Base-by-base conservation (phyloP, 2,329 filamentous ascomycete species). In the Emmonsiellopsis sp. region DNA sequence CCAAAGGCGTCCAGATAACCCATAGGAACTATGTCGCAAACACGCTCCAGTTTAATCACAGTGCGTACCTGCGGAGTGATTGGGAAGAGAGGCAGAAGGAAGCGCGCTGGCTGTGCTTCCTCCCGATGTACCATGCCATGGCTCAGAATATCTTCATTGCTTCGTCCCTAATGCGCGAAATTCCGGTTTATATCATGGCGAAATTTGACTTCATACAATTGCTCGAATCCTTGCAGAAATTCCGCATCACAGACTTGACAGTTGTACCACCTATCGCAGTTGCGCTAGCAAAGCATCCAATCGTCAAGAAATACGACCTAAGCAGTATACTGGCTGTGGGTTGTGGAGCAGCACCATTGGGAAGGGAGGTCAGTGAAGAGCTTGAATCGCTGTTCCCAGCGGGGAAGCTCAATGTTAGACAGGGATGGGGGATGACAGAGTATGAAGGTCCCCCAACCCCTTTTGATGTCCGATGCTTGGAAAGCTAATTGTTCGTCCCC, bases 401-500 rank as follows among this genome's bases (percentile, higher is more conserved):
- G 1, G 71, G 74, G 11, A 63, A 68, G 21, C 68, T 82, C 27
- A 77, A 78, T 59, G 64, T 84, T 32, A 79, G 77, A 63, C 88
- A 92, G 68, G 88, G 87, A 3, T 94, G 87, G 86, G 89, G 89
- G 5, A 92, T 94, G 88, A 93, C 88, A 1, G 88, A 93, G 69
- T 74, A 62, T 65, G 71, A 79, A 2, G 36, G 27, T 7, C 21
- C 42, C 31, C 17, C 2, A 44, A n/a, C 39, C 6, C 7, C n/a
- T 31, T 36, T 46, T 40, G 5, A 6, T 5, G 36, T 31, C 32
- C 10, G 44, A 13, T 8, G 5, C 32, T 27, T 11, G 13, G 10
- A 17, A 34, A 47, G 17, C 31, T 40, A 31, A 42, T 48, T 43
- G 39, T 14, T 49, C 10, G 21, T 45, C 4, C 10, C 32, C 32